These are phyloP conservation scores for Sugiyamaella japonica DNA, from an alignment of 1,139 yeast genomes.

Conservation along the genomic window DNA sequence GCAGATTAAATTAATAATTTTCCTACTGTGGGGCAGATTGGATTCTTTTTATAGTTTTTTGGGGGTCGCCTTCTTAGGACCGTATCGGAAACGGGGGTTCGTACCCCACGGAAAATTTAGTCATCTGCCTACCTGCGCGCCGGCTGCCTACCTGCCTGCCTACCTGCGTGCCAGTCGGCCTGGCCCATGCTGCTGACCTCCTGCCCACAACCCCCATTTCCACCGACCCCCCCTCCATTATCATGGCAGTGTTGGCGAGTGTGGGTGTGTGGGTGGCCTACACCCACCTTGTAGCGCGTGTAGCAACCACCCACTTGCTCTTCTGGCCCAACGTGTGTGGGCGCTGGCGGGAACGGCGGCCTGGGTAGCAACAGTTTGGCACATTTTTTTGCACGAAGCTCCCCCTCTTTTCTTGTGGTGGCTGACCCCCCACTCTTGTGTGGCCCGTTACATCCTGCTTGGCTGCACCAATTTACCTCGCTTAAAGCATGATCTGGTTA, in stretches of 20 bases:
- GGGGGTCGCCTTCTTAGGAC: background rate
- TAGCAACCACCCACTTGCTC: too few relatives aligned
- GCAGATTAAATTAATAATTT: background rate
- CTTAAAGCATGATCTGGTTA: constrained; percentile 3
- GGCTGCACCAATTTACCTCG: constrained; percentile 8
- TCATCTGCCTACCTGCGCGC: background rate
- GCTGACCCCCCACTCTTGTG: constrained; percentile 6
- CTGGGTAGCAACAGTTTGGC: background rate
- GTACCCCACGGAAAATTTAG: constrained; percentile 13
- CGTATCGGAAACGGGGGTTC: background rate
- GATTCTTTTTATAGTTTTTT: constrained; percentile 6
- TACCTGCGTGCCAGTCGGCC: too few relatives aligned
- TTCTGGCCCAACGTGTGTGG: background rate
- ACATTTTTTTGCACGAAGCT: background rate
- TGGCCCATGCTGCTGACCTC: too few relatives aligned
- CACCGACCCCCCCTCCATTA: too few relatives aligned
- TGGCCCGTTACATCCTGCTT: background rate
- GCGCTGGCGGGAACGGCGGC: background rate
- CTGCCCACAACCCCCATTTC: too few relatives aligned
- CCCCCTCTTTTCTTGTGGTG: background rate
- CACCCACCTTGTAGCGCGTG: too few relatives aligned
- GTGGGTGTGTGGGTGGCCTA: too few relatives aligned
- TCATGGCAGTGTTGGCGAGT: too few relatives aligned
- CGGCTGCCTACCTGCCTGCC: too few relatives aligned
- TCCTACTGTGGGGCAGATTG: background rate